These are phyloP conservation scores for Fimicolochytrium jonesii DNA, from an alignment of 192 early-diverging fungal genomes.

Conservation along the genomic window DNA sequence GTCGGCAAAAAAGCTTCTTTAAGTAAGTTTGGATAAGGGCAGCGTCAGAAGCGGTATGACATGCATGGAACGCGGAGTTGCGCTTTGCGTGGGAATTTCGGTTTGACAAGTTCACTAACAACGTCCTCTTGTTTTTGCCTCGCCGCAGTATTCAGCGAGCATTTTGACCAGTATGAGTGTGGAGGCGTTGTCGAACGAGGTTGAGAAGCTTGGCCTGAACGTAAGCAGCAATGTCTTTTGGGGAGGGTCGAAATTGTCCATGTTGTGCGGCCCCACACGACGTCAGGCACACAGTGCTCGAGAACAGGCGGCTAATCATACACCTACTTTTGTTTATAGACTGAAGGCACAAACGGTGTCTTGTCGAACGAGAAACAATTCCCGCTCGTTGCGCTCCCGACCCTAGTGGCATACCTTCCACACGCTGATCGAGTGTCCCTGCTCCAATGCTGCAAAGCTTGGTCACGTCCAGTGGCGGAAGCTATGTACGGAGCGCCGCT, in stretches of 20 bases:
- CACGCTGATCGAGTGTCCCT: constrained; percentile 28
- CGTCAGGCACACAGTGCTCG: background rate
- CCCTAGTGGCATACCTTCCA: constrained; percentile 8
- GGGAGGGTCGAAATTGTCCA: background rate
- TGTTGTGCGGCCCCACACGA: background rate
- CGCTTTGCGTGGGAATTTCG: too few relatives aligned
- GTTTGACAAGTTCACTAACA: too few relatives aligned
- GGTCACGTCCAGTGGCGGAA: constrained; percentile 29
- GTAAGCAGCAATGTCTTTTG: background rate
- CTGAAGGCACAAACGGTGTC: background rate
- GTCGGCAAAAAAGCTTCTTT: too few relatives aligned
- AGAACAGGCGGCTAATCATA: background rate
- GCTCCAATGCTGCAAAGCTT: constrained; percentile 30
- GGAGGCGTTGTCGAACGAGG: too few relatives aligned
- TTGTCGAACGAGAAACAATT: background rate
- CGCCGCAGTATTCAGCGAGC: too few relatives aligned
- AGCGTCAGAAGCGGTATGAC: too few relatives aligned
- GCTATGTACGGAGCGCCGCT: constrained; percentile 45
- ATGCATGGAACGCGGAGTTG: too few relatives aligned
- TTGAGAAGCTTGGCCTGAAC: too few relatives aligned
- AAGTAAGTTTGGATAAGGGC: too few relatives aligned
- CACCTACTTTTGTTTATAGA: background rate
- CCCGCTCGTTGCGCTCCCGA: background rate
- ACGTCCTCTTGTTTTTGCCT: too few relatives aligned
- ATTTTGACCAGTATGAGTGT: too few relatives aligned